These are phyloP conservation scores for Clarireedia monteithiana DNA, from an alignment of 2,329 filamentous ascomycete species.

Conservation along the genomic window DNA sequence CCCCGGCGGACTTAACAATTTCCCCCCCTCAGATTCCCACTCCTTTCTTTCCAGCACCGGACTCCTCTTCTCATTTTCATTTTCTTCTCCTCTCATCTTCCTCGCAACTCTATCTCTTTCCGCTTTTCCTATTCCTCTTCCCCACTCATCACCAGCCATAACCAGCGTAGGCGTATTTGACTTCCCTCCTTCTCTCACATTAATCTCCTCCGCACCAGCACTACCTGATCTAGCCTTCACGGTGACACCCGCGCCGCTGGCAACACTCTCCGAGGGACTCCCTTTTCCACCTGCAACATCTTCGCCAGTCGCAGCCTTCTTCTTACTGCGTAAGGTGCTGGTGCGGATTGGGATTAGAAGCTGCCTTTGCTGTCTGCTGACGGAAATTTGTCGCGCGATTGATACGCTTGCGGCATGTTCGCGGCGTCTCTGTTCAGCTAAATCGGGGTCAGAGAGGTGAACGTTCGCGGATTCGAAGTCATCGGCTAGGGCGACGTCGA, in stretches of 20 bases:
- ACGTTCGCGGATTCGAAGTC: background rate
- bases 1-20: background rate
- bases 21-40: background rate
- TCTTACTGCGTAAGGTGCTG: background rate
- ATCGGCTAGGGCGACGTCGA: background rate
- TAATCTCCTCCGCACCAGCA: background rate
- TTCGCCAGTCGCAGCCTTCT: background rate
- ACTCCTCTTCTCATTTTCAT: background rate
- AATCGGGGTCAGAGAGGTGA: background rate
- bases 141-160: background rate
- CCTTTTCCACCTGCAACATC: background rate
- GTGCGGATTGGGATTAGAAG: constrained; percentile 43
- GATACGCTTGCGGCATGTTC: constrained; percentile 55
- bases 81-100: background rate
- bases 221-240: background rate
- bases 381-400: constrained; percentile 60
- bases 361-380: constrained; percentile 54
- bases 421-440: constrained; percentile 32
- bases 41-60: background rate
- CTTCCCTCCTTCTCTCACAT: background rate
- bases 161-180: background rate
- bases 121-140: background rate
- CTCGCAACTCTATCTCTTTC: background rate
- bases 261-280: background rate
- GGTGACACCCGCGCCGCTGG: background rate